These are phyloP conservation scores for Collybia sp. DNA, from an alignment of 768 basidiomycete species.

Conservation along the genomic window DNA sequence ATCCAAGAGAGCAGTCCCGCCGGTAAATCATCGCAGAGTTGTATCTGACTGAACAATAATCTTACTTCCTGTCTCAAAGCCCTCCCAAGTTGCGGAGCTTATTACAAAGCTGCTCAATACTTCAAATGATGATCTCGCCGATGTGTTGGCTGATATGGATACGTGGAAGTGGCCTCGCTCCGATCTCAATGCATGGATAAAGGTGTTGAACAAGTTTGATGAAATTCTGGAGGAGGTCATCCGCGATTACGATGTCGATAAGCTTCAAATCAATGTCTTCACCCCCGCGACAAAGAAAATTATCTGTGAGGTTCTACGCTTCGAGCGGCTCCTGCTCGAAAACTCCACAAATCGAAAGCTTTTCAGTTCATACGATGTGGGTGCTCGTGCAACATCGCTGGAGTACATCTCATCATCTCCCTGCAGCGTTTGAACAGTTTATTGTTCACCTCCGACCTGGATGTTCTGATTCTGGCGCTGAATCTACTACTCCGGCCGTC, in stretches of 20 bases:
- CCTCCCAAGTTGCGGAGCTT: slow-evolving; percentile 76
- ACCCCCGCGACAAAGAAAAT: slow-evolving; percentile 68
- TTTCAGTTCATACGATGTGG: slow-evolving; percentile 93
- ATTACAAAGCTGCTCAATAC: slow-evolving; percentile 66
- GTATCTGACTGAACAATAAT: slow-evolving; percentile 13
- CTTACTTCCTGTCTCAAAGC: slow-evolving; percentile 37
- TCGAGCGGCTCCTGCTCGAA: slow-evolving; percentile 87
- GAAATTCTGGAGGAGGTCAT: slow-evolving; percentile 79
- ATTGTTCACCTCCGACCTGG: slow-evolving; percentile 83
- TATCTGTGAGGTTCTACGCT: slow-evolving; percentile 79
- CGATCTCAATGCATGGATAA: slow-evolving; percentile 95
- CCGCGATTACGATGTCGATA: slow-evolving; percentile 80
- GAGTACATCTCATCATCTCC: slow-evolving; percentile 6
- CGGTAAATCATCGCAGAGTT: slow-evolving; percentile 43
- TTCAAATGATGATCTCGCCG: slow-evolving; percentile 65
- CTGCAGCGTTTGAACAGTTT: slow-evolving; percentile 84
- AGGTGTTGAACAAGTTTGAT: slow-evolving; percentile 95
- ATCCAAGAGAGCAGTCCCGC: slow-evolving; percentile 76
- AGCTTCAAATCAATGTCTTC: slow-evolving; percentile 78
- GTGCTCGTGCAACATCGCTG: slow-evolving; percentile 24
- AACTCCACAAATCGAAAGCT: slow-evolving; percentile 98
- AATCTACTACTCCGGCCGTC: slow-evolving; percentile 88
- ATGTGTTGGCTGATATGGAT: slow-evolving; percentile 64
- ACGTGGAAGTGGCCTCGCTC: slow-evolving; percentile 94
- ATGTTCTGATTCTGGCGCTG: slow-evolving; percentile 78